Evolutionary conservation across 352 stramenopile genomes (phyloP).

Genomic region (Globisporangium iwayamae): DNA sequence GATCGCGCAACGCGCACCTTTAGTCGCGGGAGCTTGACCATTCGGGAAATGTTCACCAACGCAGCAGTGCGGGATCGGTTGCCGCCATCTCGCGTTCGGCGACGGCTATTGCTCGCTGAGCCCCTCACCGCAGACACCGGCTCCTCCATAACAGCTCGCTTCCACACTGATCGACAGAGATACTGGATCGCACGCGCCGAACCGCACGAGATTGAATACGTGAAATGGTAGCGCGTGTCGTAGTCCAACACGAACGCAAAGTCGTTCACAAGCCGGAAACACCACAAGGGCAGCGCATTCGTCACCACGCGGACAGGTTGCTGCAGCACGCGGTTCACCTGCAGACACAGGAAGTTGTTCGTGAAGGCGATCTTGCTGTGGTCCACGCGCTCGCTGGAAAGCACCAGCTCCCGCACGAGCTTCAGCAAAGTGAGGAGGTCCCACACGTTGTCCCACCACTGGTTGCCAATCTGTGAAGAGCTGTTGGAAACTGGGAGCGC

Average conservation of each 20-base stretch:
- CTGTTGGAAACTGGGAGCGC: neutral
- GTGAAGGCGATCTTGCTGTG: conserved; percentile 28
- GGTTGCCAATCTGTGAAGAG: neutral
- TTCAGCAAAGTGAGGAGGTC: conserved; percentile 48
- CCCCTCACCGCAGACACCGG: conserved; percentile 11
- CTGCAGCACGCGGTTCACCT: conserved; percentile 52
- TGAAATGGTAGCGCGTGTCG: conserved; percentile 60
- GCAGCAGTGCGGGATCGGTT: conserved; percentile 31
- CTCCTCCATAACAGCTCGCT: conserved; percentile 51
- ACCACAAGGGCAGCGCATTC: conserved; percentile 55
- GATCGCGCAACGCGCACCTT: conserved; percentile 70
- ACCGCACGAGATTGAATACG: conserved; percentile 65
- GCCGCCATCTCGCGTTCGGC: conserved; percentile 32
- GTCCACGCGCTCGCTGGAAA: neutral
- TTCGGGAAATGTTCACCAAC: conserved; percentile 50
- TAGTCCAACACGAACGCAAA: conserved; percentile 67
- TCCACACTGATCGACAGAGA: conserved; percentile 66
- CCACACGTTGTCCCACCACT: conserved; percentile 65
- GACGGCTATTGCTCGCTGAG: conserved; percentile 18
- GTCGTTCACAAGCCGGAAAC: conserved; percentile 43
- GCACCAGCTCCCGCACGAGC: conserved; percentile 29
- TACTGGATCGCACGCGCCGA: conserved; percentile 68
- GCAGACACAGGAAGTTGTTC: conserved; percentile 58
- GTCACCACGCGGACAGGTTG: conserved; percentile 65
- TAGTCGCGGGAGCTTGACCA: conserved; percentile 70